Percentiles rank a stretch among this genome's conserved stretches.
These are phyloP conservation scores for Kockovaella imperatae DNA, from an alignment of 768 basidiomycete genomes.

Conservation along the genomic window DNA sequence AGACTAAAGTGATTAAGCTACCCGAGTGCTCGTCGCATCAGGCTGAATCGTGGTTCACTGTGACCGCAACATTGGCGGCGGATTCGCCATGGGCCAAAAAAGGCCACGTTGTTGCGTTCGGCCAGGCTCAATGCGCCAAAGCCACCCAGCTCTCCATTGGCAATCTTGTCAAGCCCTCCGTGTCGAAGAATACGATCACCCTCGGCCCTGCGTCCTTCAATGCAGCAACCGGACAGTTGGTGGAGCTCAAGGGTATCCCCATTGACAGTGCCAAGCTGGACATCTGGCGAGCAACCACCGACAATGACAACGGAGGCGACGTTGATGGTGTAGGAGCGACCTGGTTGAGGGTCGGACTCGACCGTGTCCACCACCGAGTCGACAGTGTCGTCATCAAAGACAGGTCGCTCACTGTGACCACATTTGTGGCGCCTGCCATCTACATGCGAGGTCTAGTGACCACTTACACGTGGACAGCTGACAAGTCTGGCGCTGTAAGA, in stretches of 20 bases:
- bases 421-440: constrained; percentile 3
- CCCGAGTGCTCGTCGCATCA: neutral
- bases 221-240: neutral
- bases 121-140: neutral
- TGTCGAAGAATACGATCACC: neutral
- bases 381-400: neutral
- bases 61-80: neutral
- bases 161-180: neutral
- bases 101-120: neutral
- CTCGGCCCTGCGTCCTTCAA: constrained; percentile 4
- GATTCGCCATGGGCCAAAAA: neutral
- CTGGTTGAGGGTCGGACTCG: constrained; percentile 1
- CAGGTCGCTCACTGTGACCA: neutral
- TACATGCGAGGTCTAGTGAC: neutral
- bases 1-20: neutral
- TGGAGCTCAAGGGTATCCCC: neutral
- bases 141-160: too few relatives aligned
- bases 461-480: neutral
- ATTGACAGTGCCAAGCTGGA: neutral
- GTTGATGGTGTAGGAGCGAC: neutral
- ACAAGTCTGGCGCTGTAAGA: neutral
- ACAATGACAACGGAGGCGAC: constrained; percentile 1
- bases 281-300: constrained; percentile 5
- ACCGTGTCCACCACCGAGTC: neutral
- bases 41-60: neutral